phyloP scores from a whole-genome alignment of 345 rosid species.

The Rhodamnia argentea region DNA sequence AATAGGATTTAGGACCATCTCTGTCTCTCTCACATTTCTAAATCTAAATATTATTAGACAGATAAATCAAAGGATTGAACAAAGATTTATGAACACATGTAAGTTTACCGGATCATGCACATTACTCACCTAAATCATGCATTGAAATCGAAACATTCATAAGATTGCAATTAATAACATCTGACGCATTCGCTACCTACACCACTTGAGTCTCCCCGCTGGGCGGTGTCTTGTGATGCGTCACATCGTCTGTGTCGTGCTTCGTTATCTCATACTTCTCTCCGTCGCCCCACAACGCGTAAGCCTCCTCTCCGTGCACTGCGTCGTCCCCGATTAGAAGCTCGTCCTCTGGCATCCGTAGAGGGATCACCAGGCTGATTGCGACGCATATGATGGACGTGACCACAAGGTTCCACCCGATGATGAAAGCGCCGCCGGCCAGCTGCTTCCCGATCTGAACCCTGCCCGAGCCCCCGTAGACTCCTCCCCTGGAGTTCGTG shows the following conservation, averaged over 20 bases:
- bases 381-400: conserved; percentile 7
- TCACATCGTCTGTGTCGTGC: not conserved
- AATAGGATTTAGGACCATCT: not conserved
- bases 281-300: conserved; percentile 14
- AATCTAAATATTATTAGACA: not conserved
- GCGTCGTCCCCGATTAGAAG: conserved; percentile 9
- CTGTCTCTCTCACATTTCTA: not conserved
- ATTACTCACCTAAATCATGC: not conserved
- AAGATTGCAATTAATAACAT: not conserved
- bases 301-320: conserved; percentile 11
- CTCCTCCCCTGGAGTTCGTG: conserved; percentile 4
- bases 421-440: conserved; percentile 5
- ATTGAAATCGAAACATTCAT: not conserved
- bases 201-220: conserved; percentile 8
- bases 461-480: conserved; percentile 9
- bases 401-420: conserved; percentile 5
- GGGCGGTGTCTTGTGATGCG: not conserved
- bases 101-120: not conserved
- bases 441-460: conserved; percentile 8
- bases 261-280: conserved; percentile 2
- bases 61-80: not conserved
- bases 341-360: conserved; percentile 12
- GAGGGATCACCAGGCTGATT: conserved; percentile 5
- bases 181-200: rapidly evolving
- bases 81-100: not conserved